These are phyloP conservation scores for Penicillium italicum DNA, from an alignment of 2,329 filamentous ascomycete species.

Conservation along the genomic window DNA sequence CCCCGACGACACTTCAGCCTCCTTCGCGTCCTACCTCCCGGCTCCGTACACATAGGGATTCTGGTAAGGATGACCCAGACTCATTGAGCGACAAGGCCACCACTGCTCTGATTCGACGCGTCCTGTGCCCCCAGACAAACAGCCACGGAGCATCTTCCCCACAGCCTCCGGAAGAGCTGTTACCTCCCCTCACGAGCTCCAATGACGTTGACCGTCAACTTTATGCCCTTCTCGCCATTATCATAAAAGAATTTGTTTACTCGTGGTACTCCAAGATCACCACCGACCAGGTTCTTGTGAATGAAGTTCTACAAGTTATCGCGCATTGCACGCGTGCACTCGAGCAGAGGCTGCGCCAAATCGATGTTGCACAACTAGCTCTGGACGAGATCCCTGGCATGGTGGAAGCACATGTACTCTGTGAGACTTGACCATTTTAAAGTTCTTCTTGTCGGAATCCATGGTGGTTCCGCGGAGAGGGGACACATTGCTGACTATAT, in stretches of 20 bases:
- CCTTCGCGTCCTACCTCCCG: conserved; percentile 32
- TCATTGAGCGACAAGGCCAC: conserved; percentile 75
- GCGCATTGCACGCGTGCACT: conserved; percentile 86
- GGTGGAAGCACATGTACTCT: conserved; percentile 72
- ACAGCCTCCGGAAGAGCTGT: conserved; percentile 70
- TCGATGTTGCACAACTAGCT: conserved; percentile 77
- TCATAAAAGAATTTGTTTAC: conserved; percentile 85
- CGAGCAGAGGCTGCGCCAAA: conserved; percentile 76
- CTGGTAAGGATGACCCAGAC: conserved; percentile 40
- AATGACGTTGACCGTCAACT: conserved; percentile 91
- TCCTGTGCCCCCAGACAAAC: conserved; percentile 67
- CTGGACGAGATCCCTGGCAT: conserved; percentile 85
- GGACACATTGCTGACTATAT: conserved; percentile 24
- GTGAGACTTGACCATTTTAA: conserved; percentile 48
- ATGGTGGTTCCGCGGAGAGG: conserved; percentile 20
- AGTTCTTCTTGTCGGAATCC: background rate
- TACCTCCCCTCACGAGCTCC: conserved; percentile 88
- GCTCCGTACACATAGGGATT: conserved; percentile 24
- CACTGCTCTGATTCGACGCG: conserved; percentile 72
- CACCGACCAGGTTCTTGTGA: conserved; percentile 79
- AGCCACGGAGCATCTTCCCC: conserved; percentile 52
- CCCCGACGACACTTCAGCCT: conserved; percentile 25
- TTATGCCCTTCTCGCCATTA: conserved; percentile 85
- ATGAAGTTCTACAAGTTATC: conserved; percentile 83
- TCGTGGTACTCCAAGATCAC: conserved; percentile 93